These are phyloP conservation scores for Thinopyrum elongatum DNA, from an alignment of 176 grass and related monocot species.

Conservation along the genomic window DNA sequence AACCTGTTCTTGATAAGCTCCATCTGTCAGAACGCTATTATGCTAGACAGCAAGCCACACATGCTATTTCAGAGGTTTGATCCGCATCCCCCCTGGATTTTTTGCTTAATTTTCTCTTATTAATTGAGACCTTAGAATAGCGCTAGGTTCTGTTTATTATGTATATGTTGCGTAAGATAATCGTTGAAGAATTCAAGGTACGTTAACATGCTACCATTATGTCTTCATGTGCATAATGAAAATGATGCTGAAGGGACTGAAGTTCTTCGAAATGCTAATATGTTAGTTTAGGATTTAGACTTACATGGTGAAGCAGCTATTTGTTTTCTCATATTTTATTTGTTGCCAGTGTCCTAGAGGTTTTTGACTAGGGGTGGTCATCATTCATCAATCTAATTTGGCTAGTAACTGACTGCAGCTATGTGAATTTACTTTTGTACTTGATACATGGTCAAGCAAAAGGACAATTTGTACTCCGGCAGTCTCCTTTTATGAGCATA, in stretches of 20 bases:
- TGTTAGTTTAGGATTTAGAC: background rate
- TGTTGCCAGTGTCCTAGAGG: background rate
- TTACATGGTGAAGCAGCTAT: background rate
- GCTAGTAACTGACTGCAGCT: background rate
- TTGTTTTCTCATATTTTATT: conserved; percentile 20
- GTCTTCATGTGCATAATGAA: background rate
- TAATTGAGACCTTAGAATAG: background rate
- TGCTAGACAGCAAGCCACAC: conserved; percentile 72
- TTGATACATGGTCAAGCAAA: background rate
- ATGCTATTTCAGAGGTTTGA: conserved; percentile 80
- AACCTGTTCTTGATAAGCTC: conserved; percentile 70
- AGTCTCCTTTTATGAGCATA: conserved; percentile 9
- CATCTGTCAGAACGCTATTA: conserved; percentile 77
- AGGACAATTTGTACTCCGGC: background rate
- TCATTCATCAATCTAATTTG: background rate
- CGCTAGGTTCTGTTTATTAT: background rate
- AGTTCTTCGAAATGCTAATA: background rate
- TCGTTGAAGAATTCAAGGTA: background rate
- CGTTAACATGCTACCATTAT: background rate
- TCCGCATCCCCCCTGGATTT: conserved; percentile 15
- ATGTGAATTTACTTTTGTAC: conserved; percentile 6
- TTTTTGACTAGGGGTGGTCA: background rate
- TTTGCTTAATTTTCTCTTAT: background rate
- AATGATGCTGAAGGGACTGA: background rate
- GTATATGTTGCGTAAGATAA: background rate